Evolutionary conservation across 208 protist genomes (phyloP), one percentile per base, ranked within the genome.

Genomic region (Trypanosoma scelopori): DNA sequence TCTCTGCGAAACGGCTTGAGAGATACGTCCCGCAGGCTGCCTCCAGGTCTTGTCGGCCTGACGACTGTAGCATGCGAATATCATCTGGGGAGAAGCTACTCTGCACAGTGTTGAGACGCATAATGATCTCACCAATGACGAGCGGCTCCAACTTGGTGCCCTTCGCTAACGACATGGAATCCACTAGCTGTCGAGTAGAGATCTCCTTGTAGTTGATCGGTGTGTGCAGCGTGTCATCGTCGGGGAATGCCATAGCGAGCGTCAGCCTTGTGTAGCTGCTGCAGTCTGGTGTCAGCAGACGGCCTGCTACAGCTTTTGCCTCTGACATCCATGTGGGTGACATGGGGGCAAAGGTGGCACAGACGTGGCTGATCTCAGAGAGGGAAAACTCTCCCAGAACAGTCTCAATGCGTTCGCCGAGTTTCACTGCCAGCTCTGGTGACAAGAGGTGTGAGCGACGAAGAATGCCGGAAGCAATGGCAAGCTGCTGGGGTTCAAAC

Each of bases 291-390:
- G 62, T 57, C 15, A 83, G 43, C 23, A 89, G 71, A 5, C 86
- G 85, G 49, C 76, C 62, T 7, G 85, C 84, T 22, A 95, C 78
- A 6, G 70, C 80, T 63, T 79, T 81, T 12, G 89, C 85, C 71
- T 95, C 89, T 2, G 57, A 55, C 74, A 89, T 81, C 89, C 89
- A 95, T 1, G 64, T 20, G 30, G 84, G 89, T 25, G 72, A 63
- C 58, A 92, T 78, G 15, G 72, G 66, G 9, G 85, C 77, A 63
- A 92, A 91, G 9, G 85, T 89, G 41, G 81, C 79, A 57, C 89
- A 95, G 50, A 95, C 85, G 72, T 93, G 84, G 37, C 82, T 87
- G 28, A 95, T 81, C 79, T 95, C 85, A 0, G 82, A 60, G 5
- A 95, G 71, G 16, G 79, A 76, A 69, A 95, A 71, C 71, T 95